Evolutionary conservation across 2,329 filamentous ascomycete species (phyloP), one percentile per base, ranked within the genome.

Genomic region (Fusarium praegraminearum): DNA sequence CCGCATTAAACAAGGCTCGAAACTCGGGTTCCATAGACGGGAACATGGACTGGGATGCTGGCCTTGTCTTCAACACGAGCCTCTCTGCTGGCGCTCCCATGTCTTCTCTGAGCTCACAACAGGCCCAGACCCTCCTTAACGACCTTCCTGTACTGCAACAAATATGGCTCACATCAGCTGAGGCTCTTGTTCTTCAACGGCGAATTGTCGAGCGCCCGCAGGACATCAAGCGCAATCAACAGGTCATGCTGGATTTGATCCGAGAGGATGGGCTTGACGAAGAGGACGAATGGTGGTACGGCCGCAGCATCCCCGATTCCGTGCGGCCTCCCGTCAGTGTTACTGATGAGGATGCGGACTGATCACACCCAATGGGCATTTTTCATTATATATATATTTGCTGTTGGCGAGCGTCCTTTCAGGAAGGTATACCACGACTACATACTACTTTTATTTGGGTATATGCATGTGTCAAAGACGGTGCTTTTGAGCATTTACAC

Each of bases 201-300:
- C 83, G 82, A 33, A 86, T 91, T 54, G 88, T 91, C 8, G 81
- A 84, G 61, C 81, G 85, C 24, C 80, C 87, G 0, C 81, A 86
- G 62, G 86, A 90, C 64, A 91, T 91, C 69, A 89, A 88, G 74
- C 84, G 88, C 41, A 90, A 90, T 58, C 86, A 85, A 15, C 84
- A 88, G 67, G 85, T 90, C 26, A 84, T 91, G 78, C 78, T 90
- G 57, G 87, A 90, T 63, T 80, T 91, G n/a, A 90, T 91, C 67
- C 83, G 85, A 50, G 88, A 90, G 63, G 86, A 89, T 57, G 87
- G 86, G 20, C 78, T 85, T 22, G 84, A 84, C 22, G 85, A 87
- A 57, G 84, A 89, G 75, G 88, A 90, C 65, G 85, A 89, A 69
- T 90, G 88, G 87, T 84, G 85, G 80, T 89, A 89, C 70, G 86